Base-by-base conservation (phyloP, 2,329 filamentous ascomycete genomes). In the Fusarium bulbicola region DNA sequence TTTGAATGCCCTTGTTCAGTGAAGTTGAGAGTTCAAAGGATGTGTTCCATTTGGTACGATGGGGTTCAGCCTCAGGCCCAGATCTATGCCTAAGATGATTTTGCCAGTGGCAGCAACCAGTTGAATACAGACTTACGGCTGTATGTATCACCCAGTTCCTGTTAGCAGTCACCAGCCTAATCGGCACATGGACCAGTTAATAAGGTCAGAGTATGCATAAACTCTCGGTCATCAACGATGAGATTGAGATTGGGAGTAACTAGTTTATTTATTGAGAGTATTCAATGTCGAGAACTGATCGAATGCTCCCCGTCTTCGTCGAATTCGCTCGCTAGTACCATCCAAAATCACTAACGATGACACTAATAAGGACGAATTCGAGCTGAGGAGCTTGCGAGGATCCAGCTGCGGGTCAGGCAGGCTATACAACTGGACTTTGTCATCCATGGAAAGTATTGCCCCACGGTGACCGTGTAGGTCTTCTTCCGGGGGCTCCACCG, bases 61-160 rank as follows among this genome's bases (percentile, higher is more conserved):
- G 6, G 20, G 1, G 0, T 2, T 11, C 12, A 20, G 9, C n/a
- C 30, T 36, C 9, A 36, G n/a, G 6, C 5, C 7, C 3, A 10
- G 15, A 7, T 1, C 3, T 0, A 18, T 4, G 15, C 8, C 21
- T 0, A 3, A 10, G 3, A 24, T 20, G 12, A 1, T 0, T 11
- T 14, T 15, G 12, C n/a, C 47, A 52, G n/a, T 52, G 30, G n/a
- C 2, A 24, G 21, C 3, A 18, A 4, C 16, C 4, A 6, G 6
- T 15, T 18, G 0, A 1, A 30, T 10, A 18, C 21, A 24, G 7
- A 2, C 3, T 8, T 18, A 3, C 1, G 5, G 28, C 7, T 18
- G 5, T n/a, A 11, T 7, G 2, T 8, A 6, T 9, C 3, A 13
- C 28, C 10, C 20, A 8, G 20, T 8, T 10, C 15, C 11, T n/a